Evolutionary conservation across 345 rosid species (phyloP).

Genomic region (Eucalyptus cloeziana): DNA sequence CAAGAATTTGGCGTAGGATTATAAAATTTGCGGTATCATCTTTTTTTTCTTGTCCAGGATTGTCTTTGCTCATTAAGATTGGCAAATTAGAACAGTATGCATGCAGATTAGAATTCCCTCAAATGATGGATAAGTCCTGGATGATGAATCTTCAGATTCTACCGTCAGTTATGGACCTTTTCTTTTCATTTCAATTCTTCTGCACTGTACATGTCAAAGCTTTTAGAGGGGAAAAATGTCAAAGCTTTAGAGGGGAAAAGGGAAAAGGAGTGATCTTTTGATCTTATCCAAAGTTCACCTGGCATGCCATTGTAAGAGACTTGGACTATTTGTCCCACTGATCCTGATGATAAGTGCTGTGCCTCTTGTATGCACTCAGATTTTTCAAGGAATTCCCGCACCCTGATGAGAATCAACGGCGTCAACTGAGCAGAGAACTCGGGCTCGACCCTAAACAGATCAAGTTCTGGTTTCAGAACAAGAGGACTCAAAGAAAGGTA

Average conservation of each 20-base stretch:
- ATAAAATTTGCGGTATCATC: neutral
- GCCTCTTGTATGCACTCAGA: constrained; percentile 1
- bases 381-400: constrained; percentile 57
- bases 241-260: neutral
- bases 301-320: neutral
- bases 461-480: constrained; percentile 87
- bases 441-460: constrained; percentile 38
- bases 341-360: neutral
- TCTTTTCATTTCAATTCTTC: neutral
- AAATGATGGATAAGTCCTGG: neutral
- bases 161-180: neutral
- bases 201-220: neutral
- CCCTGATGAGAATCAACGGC: constrained; percentile 51
- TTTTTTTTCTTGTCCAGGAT: neutral
- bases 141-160: neutral
- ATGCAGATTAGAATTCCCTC: neutral
- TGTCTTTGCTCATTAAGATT: neutral
- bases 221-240: neutral
- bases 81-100: neutral
- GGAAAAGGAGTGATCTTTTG: neutral
- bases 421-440: constrained; percentile 30
- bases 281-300: neutral
- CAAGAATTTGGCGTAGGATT: neutral
- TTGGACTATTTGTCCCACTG: neutral
- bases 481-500: constrained; percentile 66